A percentile compares a stretch with the other conserved stretches of the same genome.
Evolutionary conservation across 1,284 basidiomycete genomes (phyloP).

Genomic region (Neonothopanus nambi): DNA sequence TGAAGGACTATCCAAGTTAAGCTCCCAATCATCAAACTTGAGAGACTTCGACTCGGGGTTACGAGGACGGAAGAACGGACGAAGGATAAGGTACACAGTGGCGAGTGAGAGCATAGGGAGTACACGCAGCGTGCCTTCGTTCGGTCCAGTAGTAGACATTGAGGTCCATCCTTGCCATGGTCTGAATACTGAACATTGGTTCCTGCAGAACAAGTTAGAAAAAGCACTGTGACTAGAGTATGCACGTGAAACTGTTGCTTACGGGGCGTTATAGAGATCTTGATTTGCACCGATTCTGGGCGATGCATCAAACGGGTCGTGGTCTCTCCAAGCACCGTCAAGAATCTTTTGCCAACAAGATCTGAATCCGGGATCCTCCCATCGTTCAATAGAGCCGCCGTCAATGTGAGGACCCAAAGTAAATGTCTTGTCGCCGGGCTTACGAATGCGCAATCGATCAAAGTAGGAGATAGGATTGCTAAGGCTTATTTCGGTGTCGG

Average conservation of each 20-base stretch:
- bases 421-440: constrained; percentile 66
- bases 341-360: constrained; percentile 58
- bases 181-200: too few species aligned
- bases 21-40: constrained; percentile 1
- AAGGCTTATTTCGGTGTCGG: constrained; percentile 47
- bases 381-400: constrained; percentile 68
- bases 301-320: constrained; percentile 62
- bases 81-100: constrained; percentile 79
- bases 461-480: constrained; percentile 69
- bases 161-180: too few species aligned
- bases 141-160: too few species aligned
- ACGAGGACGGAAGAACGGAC: constrained; percentile 77
- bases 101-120: constrained; percentile 76
- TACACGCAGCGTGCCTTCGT: constrained; percentile 77
- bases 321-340: constrained; percentile 52
- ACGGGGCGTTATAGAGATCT: background rate
- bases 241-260: background rate
- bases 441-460: constrained; percentile 74
- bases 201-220: too few species aligned
- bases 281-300: constrained; percentile 42
- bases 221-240: constrained; percentile 28
- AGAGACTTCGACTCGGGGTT: background rate
- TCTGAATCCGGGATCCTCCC: constrained; percentile 74
- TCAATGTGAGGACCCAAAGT: constrained; percentile 75
- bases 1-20: constrained; percentile 7